A percentile compares a stretch with the other conserved stretches of the same genome.
Conservation (phyloP, 345 rosid genomes). For the Lepidium africanum region DNA sequence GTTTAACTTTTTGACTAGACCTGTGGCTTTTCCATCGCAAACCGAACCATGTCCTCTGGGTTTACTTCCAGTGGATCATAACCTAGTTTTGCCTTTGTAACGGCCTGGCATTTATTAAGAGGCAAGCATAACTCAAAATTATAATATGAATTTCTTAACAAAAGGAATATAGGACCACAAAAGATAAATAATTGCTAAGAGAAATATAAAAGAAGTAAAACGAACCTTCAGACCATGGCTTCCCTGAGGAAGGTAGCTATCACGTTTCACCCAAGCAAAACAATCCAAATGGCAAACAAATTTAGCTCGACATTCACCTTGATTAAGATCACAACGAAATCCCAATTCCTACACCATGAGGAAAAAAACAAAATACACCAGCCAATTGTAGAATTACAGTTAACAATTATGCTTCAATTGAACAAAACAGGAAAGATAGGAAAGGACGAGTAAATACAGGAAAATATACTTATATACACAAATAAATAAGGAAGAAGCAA, state of each 20-base stretch:
- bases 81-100: slow-evolving; percentile 92
- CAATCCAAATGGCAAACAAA: slow-evolving; percentile 96
- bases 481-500: neutral
- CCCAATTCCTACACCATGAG: slow-evolving; percentile 70
- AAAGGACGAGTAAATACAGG: slow-evolving; percentile 1
- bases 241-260: slow-evolving; percentile 98
- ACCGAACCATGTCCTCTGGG: slow-evolving; percentile 98
- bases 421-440: neutral
- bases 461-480: neutral
- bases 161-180: neutral
- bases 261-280: slow-evolving; percentile 99
- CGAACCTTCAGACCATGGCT: slow-evolving; percentile 95
- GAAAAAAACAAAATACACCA: slow-evolving; percentile 2
- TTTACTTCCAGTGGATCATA: slow-evolving; percentile 96
- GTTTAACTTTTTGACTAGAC: slow-evolving; percentile 31
- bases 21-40: slow-evolving; percentile 94
- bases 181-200: slow-evolving; percentile 1
- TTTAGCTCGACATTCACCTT: slow-evolving; percentile 94
- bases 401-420: neutral
- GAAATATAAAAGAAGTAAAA: neutral
- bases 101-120: slow-evolving; percentile 54
- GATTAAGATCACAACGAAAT: slow-evolving; percentile 77
- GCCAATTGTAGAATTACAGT: neutral
- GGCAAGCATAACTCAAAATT: slow-evolving; percentile 3
- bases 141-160: neutral